Percentiles rank a stretch among this genome's conserved stretches.
phyloP scores from a whole-genome alignment of 2,329 filamentous ascomycete genomes.

The Thelonectria blattea region DNA sequence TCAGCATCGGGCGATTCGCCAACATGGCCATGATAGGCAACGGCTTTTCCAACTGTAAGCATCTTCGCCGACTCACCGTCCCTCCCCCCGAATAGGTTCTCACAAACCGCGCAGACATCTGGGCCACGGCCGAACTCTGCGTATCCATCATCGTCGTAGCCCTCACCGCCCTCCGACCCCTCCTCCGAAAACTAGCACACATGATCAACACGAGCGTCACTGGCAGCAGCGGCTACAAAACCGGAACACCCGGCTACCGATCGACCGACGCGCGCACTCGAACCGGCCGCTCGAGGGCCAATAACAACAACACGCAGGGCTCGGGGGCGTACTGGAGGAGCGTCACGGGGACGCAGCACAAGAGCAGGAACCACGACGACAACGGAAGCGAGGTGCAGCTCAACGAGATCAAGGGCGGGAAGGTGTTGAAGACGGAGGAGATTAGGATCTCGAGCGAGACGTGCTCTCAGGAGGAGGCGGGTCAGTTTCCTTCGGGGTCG shows the following conservation, averaged over 20 bases:
- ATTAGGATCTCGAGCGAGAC: constrained; percentile 18
- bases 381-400: constrained; percentile 21
- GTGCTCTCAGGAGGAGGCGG: background rate
- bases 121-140: constrained; percentile 25
- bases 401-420: constrained; percentile 3
- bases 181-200: constrained; percentile 17
- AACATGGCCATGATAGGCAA: constrained; percentile 24
- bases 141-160: constrained; percentile 27
- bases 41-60: constrained; percentile 22
- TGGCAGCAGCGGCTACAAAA: constrained; percentile 10
- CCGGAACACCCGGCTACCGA: constrained; percentile 1
- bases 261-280: background rate
- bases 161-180: constrained; percentile 21
- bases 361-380: background rate
- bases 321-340: constrained; percentile 13
- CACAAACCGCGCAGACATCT: constrained; percentile 15
- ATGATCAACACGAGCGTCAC: constrained; percentile 6
- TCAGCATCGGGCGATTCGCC: constrained; percentile 31
- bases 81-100: background rate
- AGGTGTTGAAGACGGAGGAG: constrained; percentile 24
- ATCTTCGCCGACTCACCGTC: background rate
- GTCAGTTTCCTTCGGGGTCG: background rate
- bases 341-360: background rate
- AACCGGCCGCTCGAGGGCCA: background rate
- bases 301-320: background rate